Percentiles rank a stretch among this genome's conserved stretches.
phyloP scores from a whole-genome alignment of 176 grass and related monocot species.

The Oropetium thomaeum region DNA sequence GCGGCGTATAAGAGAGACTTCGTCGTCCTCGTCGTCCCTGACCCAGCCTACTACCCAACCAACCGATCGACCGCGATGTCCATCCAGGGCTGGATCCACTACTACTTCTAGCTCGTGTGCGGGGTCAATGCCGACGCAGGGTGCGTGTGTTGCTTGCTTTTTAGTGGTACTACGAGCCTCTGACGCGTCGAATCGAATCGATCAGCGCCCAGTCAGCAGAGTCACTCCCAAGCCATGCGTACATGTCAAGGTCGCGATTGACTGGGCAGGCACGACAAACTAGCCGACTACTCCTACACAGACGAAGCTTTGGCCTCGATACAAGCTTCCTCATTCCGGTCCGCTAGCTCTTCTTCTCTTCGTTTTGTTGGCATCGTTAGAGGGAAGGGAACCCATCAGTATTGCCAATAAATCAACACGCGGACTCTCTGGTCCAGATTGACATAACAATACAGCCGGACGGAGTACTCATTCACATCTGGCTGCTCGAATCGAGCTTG shows the following conservation, averaged over 20 bases:
- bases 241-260: constrained; percentile 19
- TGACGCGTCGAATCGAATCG: neutral
- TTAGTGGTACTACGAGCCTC: no score
- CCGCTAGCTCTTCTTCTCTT: no score
- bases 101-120: no score
- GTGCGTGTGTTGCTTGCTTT: neutral
- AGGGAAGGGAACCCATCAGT: neutral
- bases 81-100: no score
- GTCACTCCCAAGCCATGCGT: neutral
- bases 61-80: no score
- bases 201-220: neutral
- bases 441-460: neutral
- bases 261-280: neutral
- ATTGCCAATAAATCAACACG: neutral
- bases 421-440: neutral
- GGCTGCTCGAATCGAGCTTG: neutral
- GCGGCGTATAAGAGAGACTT: no score
- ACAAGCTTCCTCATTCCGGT: neutral
- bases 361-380: no score
- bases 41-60: no score
- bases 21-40: constrained; percentile 24
- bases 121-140: constrained; percentile 13
- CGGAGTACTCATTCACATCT: neutral
- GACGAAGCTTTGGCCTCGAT: neutral
- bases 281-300: no score